phyloP scores from a whole-genome alignment of 345 rosid genomes.

The Iberis pinnata region DNA sequence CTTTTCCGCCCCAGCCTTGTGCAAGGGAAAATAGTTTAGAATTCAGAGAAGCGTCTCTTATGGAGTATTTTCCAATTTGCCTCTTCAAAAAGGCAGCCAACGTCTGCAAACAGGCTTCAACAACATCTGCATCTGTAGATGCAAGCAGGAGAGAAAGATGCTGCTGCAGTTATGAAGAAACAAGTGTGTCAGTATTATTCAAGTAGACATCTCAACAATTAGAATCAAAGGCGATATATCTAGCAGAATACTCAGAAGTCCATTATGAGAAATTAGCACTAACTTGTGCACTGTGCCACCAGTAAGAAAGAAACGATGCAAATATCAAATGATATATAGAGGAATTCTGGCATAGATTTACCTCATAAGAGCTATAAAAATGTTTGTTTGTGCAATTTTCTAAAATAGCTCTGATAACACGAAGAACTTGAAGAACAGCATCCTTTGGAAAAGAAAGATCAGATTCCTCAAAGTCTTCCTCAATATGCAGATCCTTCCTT shows the following conservation, averaged over 20 bases:
- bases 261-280: background rate
- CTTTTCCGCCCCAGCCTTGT: slow-evolving; percentile 99
- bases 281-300: background rate
- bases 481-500: slow-evolving; percentile 80
- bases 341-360: slow-evolving; percentile 21
- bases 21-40: slow-evolving; percentile 84
- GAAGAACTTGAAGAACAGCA: slow-evolving; percentile 85
- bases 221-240: background rate
- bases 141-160: slow-evolving; percentile 88
- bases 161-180: slow-evolving; percentile 54
- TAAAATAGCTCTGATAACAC: slow-evolving; percentile 79
- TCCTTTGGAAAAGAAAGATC: slow-evolving; percentile 79
- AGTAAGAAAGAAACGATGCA: background rate
- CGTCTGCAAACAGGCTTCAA: slow-evolving; percentile 87
- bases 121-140: slow-evolving; percentile 90
- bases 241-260: background rate
- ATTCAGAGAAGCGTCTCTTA: slow-evolving; percentile 68
- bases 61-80: slow-evolving; percentile 69
- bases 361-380: slow-evolving; percentile 90
- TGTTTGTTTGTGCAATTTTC: slow-evolving; percentile 95
- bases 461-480: slow-evolving; percentile 58
- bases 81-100: slow-evolving; percentile 83
- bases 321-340: background rate
- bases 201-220: background rate
- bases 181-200: slow-evolving; percentile 12